Evolutionary conservation across 176 grass and related monocot genomes (phyloP).

Genomic region (Hordeum marinum): DNA sequence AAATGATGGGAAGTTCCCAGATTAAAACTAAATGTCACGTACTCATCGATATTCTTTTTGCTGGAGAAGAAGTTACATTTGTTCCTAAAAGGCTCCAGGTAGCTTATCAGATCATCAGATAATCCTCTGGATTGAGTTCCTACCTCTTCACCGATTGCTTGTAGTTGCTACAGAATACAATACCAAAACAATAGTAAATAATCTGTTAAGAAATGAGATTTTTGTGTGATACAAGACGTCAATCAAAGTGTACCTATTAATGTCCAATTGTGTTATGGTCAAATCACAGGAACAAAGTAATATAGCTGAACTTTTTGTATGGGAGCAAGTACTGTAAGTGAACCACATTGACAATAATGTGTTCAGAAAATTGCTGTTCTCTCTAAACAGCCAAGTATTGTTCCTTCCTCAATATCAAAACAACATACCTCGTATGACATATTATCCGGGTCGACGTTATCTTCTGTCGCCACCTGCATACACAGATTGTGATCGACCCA

Average conservation of each 20-base stretch:
- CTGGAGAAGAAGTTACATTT: slow-evolving; percentile 54
- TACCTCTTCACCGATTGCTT: slow-evolving; percentile 62
- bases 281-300: not conserved
- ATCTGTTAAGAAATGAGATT: not conserved
- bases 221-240: not conserved
- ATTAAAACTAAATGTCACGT: slow-evolving; percentile 28
- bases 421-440: slow-evolving; percentile 84
- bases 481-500: not conserved
- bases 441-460: slow-evolving; percentile 62
- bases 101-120: slow-evolving; percentile 75
- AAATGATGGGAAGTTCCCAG: not conserved
- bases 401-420: not conserved
- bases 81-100: slow-evolving; percentile 49
- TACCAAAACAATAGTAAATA: slow-evolving; percentile 9
- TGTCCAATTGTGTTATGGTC: not conserved
- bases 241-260: not conserved
- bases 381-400: not conserved
- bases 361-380: not conserved
- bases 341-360: not conserved
- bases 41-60: slow-evolving; percentile 55
- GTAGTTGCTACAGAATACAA: slow-evolving; percentile 55
- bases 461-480: slow-evolving; percentile 45
- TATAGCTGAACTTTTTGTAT: not conserved
- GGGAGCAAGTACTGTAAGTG: not conserved
- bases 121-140: slow-evolving; percentile 76